phyloP scores from a whole-genome alignment of 1,139 yeast species.

The Sugiyamaella xylanicola region DNA sequence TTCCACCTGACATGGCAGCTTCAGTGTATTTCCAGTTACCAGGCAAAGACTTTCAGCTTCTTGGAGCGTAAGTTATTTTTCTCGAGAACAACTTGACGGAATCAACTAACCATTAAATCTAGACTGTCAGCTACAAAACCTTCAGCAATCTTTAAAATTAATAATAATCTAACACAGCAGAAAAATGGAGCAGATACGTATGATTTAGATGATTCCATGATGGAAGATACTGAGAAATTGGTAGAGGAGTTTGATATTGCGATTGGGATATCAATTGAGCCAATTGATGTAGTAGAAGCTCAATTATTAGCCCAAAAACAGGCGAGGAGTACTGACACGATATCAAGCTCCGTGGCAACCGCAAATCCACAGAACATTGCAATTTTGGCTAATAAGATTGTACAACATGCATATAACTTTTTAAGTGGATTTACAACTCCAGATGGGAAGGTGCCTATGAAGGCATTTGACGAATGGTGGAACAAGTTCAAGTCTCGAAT shows the following conservation, averaged over 20 bases:
- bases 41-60: constrained; percentile 67
- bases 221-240: constrained; percentile 33
- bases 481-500: constrained; percentile 76
- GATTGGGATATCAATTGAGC: constrained; percentile 89
- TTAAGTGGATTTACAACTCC: constrained; percentile 80
- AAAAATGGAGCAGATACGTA: constrained; percentile 30
- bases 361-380: constrained; percentile 42
- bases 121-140: constrained; percentile 73
- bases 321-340: constrained; percentile 22
- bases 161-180: constrained; percentile 46
- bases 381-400: constrained; percentile 77
- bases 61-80: constrained; percentile 54
- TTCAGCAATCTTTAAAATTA: constrained; percentile 86
- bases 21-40: constrained; percentile 88
- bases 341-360: constrained; percentile 32
- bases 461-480: constrained; percentile 96
- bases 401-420: constrained; percentile 88
- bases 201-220: constrained; percentile 44
- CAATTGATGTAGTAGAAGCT: constrained; percentile 58
- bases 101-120: constrained; percentile 18
- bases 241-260: constrained; percentile 47
- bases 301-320: constrained; percentile 4
- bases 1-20: constrained; percentile 76
- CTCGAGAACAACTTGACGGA: background rate
- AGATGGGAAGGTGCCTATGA: constrained; percentile 81